These are phyloP conservation scores for Colletotrichum tropicicola DNA, from an alignment of 2,329 filamentous ascomycete genomes.

Conservation along the genomic window DNA sequence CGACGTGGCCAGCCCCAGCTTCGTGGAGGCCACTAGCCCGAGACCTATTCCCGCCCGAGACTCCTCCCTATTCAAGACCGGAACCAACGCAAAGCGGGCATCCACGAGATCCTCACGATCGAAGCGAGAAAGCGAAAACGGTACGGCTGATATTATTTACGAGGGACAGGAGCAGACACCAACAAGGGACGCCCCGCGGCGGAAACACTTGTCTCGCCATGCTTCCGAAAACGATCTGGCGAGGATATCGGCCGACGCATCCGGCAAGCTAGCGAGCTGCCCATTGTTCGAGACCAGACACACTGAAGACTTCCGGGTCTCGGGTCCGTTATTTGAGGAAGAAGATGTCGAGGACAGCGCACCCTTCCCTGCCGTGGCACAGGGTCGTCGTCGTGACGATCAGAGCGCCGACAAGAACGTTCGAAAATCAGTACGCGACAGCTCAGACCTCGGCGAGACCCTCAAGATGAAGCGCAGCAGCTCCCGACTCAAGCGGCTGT, in stretches of 20 bases:
- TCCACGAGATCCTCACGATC: slow-evolving; percentile 59
- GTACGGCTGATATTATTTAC: slow-evolving; percentile 49
- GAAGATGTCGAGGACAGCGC: slow-evolving; percentile 68
- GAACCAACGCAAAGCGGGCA: slow-evolving; percentile 60
- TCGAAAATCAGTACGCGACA: slow-evolving; percentile 57
- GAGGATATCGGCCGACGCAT: slow-evolving; percentile 36
- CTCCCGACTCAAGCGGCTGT: slow-evolving; percentile 67
- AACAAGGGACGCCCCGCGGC: slow-evolving; percentile 28
- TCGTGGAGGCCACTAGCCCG: slow-evolving; percentile 51
- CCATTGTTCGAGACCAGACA: slow-evolving; percentile 31
- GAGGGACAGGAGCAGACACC: slow-evolving; percentile 47
- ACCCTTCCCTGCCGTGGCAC: slow-evolving; percentile 74
- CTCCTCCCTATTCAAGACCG: slow-evolving; percentile 71
- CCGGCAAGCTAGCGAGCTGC: slow-evolving; percentile 13
- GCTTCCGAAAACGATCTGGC: slow-evolving; percentile 29
- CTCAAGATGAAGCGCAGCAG: slow-evolving; percentile 62
- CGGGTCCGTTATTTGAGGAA: slow-evolving; percentile 22
- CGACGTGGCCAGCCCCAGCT: slow-evolving; percentile 35
- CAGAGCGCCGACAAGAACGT: slow-evolving; percentile 55
- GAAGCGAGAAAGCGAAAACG: slow-evolving; percentile 55
- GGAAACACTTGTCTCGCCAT: slow-evolving; percentile 35
- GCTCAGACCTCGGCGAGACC: slow-evolving; percentile 56
- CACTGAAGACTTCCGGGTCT: slow-evolving; percentile 12
- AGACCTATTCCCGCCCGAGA: slow-evolving; percentile 72
- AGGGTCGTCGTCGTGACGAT: slow-evolving; percentile 62